Evolutionary conservation across 495 filamentous ascomycete species (phyloP), one percentile per base, ranked within the genome.

Genomic region (Rostrohypoxylon terebratum): DNA sequence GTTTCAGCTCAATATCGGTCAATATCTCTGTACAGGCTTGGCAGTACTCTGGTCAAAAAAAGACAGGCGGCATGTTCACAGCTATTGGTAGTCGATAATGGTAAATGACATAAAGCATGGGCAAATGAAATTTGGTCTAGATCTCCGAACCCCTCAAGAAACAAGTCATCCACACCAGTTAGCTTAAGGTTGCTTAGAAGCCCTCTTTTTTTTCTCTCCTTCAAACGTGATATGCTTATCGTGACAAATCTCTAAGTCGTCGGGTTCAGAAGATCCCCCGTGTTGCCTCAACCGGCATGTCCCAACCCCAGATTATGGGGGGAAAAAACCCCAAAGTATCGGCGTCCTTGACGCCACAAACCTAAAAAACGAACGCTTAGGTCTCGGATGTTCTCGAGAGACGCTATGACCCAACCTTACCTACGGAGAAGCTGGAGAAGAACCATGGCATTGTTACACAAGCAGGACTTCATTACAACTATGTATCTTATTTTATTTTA

Each of bases 1-100:
- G 63, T 69, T 74, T 66, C 61, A 67, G 51, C 71, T 62, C 66
- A 74, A 72, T 69, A 25, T 70, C 66, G 71, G 58, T 59, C 66
- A 70, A 74, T 74, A 74, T 70, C 62, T 66, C 63, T 57, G 71
- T 70, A 62, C 71, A 67, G 66, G 71, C 71, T 74, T 74, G 71
- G 71, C 71, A 63, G 66, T 66, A 63, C 31, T 67, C 45, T 70
- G 62, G 66, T 74, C 66, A 66, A 70, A 73, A 73, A 74, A 59
- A 59, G 48, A 60, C 65, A 66, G 44, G 66, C 62, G 45, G 45
- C 42, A 67, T 63, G 71, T 70, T 74, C 62, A 66, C 66, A 74
- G 50, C 16, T 73, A 73, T 73, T 74, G 66, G 58, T 69, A 74
- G 64, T 70, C 57, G 71, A 74, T 74, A 63, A 74, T 67, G 55